Evolutionary conservation across 1,284 basidiomycete genomes (phyloP).

Genomic region (Pyrrhoderma noxium): DNA sequence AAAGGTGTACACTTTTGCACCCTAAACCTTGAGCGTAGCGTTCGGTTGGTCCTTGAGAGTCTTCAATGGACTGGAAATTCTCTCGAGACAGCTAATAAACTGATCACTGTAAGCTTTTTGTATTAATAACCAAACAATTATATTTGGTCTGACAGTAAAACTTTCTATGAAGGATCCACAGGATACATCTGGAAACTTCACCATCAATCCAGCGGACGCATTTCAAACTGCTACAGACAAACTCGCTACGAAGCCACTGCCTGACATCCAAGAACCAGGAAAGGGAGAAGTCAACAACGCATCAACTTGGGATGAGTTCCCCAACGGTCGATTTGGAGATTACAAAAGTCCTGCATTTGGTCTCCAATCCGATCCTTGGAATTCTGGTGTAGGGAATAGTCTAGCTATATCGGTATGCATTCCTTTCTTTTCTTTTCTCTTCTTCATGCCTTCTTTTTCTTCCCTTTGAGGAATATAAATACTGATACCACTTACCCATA

Average conservation of each 20-base stretch:
- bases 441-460: too few species aligned
- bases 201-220: slow-evolving; percentile 57
- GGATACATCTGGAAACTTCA: slow-evolving; percentile 29
- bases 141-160: too few species aligned
- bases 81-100: slow-evolving; percentile 46
- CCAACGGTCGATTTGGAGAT: slow-evolving; percentile 98
- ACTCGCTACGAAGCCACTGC: slow-evolving; percentile 32
- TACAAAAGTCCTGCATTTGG: slow-evolving; percentile 96
- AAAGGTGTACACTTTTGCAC: slow-evolving; percentile 94
- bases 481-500: slow-evolving; percentile 31
- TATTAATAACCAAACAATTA: not conserved
- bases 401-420: slow-evolving; percentile 44
- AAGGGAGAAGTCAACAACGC: slow-evolving; percentile 69
- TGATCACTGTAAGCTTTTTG: slow-evolving; percentile 52
- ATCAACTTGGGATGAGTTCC: slow-evolving; percentile 95
- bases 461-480: too few species aligned
- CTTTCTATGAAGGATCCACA: slow-evolving; percentile 5
- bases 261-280: slow-evolving; percentile 47
- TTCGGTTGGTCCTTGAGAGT: slow-evolving; percentile 79
- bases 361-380: slow-evolving; percentile 58
- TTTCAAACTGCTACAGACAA: slow-evolving; percentile 47
- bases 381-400: slow-evolving; percentile 34
- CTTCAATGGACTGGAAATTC: slow-evolving; percentile 59
- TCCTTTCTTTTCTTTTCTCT: not conserved
- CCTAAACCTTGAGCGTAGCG: slow-evolving; percentile 94